Conservation (phyloP, 352 stramenopile genomes). For the Phytophthora syringae region DNA sequence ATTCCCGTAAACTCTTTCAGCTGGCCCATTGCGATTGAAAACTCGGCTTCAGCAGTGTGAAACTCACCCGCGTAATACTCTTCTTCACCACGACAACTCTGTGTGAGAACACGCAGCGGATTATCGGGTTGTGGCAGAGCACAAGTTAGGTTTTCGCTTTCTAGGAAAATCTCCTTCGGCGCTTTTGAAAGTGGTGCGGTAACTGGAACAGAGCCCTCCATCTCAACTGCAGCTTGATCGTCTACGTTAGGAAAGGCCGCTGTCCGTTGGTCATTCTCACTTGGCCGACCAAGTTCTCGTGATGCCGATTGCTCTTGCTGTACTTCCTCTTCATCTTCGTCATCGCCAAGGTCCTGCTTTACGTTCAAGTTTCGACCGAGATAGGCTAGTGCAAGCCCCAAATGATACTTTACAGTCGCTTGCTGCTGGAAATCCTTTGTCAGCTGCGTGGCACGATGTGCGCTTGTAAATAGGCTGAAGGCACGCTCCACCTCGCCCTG, state of each 20-base stretch:
- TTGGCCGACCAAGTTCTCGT: neutral
- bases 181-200: neutral
- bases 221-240: neutral
- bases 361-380: conserved; percentile 26
- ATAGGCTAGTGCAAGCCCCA: conserved; percentile 43
- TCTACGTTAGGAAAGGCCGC: neutral
- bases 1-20: conserved; percentile 30
- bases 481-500: conserved; percentile 30
- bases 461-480: conserved; percentile 41
- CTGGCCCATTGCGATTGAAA: conserved; percentile 41
- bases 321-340: conserved; percentile 25
- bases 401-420: conserved; percentile 49
- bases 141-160: conserved; percentile 28
- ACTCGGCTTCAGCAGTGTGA: conserved; percentile 43
- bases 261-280: conserved; percentile 1
- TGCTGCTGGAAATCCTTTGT: conserved; percentile 42
- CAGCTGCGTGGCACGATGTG: conserved; percentile 38
- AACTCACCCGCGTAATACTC: conserved; percentile 54
- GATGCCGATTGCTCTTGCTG: neutral
- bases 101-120: conserved; percentile 27
- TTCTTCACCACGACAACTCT: conserved; percentile 45
- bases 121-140: conserved; percentile 29
- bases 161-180: conserved; percentile 45
- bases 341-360: conserved; percentile 26
- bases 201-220: neutral